phyloP scores from a whole-genome alignment of 768 basidiomycete species.

The Rhizopogon vinicolor region DNA sequence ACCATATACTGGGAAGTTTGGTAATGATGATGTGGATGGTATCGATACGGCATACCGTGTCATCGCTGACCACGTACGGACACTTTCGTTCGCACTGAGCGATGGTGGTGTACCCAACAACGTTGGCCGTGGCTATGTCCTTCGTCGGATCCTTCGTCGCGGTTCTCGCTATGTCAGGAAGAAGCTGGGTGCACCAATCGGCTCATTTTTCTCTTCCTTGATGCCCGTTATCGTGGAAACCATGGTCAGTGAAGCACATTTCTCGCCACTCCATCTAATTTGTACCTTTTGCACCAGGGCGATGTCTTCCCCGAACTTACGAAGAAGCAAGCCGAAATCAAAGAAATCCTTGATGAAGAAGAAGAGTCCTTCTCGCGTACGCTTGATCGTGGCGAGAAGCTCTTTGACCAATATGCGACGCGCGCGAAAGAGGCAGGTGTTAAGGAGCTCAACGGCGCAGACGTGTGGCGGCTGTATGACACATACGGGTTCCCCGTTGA shows the following conservation, averaged over 20 bases:
- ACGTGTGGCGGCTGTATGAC: conserved; percentile 97
- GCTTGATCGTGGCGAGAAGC: conserved; percentile 91
- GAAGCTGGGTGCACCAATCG: conserved; percentile 89
- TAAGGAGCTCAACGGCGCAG: conserved; percentile 77
- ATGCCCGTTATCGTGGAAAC: conserved; percentile 86
- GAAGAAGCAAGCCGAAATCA: conserved; percentile 75
- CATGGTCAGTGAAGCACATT: conserved; percentile 51
- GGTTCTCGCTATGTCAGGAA: conserved; percentile 96
- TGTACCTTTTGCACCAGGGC: conserved; percentile 44
- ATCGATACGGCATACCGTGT: conserved; percentile 98
- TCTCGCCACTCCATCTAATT: not conserved
- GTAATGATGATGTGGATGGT: conserved; percentile 90
- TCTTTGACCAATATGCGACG: conserved; percentile 85
- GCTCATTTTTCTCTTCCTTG: conserved; percentile 91
- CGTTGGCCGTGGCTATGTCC: conserved; percentile 95
- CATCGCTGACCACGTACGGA: conserved; percentile 94
- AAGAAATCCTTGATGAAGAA: conserved; percentile 95
- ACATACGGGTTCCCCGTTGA: conserved; percentile 99
- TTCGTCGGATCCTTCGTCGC: conserved; percentile 86
- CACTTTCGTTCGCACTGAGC: conserved; percentile 91
- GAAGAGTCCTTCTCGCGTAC: conserved; percentile 98
- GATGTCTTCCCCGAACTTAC: conserved; percentile 90
- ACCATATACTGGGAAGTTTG: conserved; percentile 86
- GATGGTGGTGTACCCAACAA: conserved; percentile 98
- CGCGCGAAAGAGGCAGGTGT: conserved; percentile 58